Evolutionary conservation across 2,329 filamentous ascomycete genomes (phyloP), one percentile per base, ranked within the genome.

Genomic region (Chrysoporthe cubensis): DNA sequence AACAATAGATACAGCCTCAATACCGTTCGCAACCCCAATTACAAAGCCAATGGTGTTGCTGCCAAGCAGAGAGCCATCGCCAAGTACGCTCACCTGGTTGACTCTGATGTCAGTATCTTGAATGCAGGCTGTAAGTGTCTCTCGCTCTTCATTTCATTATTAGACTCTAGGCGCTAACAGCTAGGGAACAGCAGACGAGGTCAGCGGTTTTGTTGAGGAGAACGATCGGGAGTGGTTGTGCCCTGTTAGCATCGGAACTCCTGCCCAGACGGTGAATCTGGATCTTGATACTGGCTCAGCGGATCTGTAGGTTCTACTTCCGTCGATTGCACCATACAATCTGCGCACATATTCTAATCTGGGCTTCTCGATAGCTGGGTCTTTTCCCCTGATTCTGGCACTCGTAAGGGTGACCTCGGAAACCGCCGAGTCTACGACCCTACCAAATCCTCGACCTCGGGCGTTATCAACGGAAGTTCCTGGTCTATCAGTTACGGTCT

Each of bases 261-360:
- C 83, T 6, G 71, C 76, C 6, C 87, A 90, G 72, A 85, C 80
- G 3, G 75, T 92, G 70, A 84, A 88, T 68, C 76, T 94, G 69
- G 90, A 92, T 75, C 85, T 94, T 69, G 91, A 94, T 72, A 94
- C 91, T 16, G 85, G 85, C 13, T 87, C 85, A 8, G 79, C 82
- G 11, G 85, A 87, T 68, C 77, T 85, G 90, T 96, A 85, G 86
- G 90, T 88, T 59, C 21, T n/a, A 8, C 34, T 42, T 6, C 26
- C 1, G 16, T 4, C 13, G 32, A 50, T 9, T 1, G 40, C 21
- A 59, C 40, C 42, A 56, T 6, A 67, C 11, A 26, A 26, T 18
- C 14, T n/a, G 1, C 13, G 4, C 11, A 42, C 44, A 42, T 42
- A 40, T 44, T 18, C 50, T 57, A 16, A 67, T 69, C 72, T 44